phyloP scores from a whole-genome alignment of 192 early-diverging fungal species.

The Coemansia sp. region DNA sequence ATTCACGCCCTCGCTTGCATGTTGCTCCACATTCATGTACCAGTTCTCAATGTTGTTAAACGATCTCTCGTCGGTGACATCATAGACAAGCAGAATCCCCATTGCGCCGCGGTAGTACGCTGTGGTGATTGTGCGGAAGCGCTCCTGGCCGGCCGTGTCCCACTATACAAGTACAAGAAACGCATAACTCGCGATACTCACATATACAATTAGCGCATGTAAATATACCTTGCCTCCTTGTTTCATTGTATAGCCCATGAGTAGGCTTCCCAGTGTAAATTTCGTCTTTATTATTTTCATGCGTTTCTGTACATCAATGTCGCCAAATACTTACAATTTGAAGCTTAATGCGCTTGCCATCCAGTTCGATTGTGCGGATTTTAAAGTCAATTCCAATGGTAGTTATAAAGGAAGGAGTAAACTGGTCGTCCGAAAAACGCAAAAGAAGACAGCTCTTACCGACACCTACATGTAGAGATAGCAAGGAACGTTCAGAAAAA shows the following conservation, averaged over 20 bases:
- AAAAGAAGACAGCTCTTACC: slow-evolving; percentile 96
- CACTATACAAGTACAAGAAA: slow-evolving; percentile 55
- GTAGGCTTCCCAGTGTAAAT: no score
- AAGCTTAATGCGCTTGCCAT: slow-evolving; percentile 98
- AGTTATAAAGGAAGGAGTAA: slow-evolving; percentile 99
- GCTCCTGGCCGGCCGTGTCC: slow-evolving; percentile 99
- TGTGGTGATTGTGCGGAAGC: slow-evolving; percentile 99
- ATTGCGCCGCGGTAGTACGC: slow-evolving; percentile 99
- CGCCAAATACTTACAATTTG: slow-evolving; percentile 68
- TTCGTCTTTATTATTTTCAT: not conserved
- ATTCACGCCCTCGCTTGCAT: slow-evolving; percentile 98
- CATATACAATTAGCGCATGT: no score
- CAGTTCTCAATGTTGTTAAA: slow-evolving; percentile 99
- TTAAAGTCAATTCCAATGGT: slow-evolving; percentile 99
- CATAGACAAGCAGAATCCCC: slow-evolving; percentile 97
- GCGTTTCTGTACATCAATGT: not conserved
- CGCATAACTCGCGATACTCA: not conserved
- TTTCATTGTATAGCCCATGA: no score
- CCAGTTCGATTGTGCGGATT: slow-evolving; percentile 97
- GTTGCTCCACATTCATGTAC: slow-evolving; percentile 99
- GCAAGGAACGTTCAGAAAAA: not conserved
- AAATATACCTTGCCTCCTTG: no score
- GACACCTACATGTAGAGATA: slow-evolving; percentile 34
- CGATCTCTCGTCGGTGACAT: slow-evolving; percentile 97
- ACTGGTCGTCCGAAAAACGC: slow-evolving; percentile 98